Evolutionary conservation across 306 rosid genomes (phyloP).

Genomic region (Lagenaria siceraria): DNA sequence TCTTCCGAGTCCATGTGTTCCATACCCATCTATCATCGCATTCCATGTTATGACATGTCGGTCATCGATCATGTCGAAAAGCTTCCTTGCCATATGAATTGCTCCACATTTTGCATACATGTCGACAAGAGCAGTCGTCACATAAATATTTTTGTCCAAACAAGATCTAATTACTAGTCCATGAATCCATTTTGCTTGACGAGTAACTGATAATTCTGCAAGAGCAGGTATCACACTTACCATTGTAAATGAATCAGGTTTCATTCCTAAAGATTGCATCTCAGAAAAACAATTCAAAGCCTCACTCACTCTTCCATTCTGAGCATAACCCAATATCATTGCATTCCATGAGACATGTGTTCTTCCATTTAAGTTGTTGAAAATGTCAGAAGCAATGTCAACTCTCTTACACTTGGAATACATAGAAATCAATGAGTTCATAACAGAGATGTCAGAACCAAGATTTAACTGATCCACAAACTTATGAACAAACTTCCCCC

Average conservation of each 20-base stretch:
- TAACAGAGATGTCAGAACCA: constrained; percentile 40
- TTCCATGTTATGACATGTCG: constrained; percentile 86
- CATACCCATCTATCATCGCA: constrained; percentile 85
- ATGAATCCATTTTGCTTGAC: constrained; percentile 91
- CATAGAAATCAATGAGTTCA: constrained; percentile 88
- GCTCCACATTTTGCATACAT: constrained; percentile 79
- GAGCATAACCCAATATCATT: constrained; percentile 81
- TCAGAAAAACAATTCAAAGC: constrained; percentile 50
- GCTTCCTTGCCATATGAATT: constrained; percentile 49
- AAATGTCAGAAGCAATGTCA: constrained; percentile 57
- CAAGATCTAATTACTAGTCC: constrained; percentile 58
- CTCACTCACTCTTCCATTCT: constrained; percentile 48
- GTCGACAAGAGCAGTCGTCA: constrained; percentile 73
- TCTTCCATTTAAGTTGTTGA: constrained; percentile 36
- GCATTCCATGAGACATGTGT: constrained; percentile 86
- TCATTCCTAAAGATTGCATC: constrained; percentile 47
- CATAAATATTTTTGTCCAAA: constrained; percentile 59
- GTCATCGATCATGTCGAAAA: constrained; percentile 65
- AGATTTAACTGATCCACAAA: constrained; percentile 38
- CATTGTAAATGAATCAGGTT: constrained; percentile 75
- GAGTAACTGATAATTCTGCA: constrained; percentile 68
- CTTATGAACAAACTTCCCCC: constrained; percentile 45
- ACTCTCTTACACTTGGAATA: constrained; percentile 74
- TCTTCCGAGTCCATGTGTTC: constrained; percentile 74
- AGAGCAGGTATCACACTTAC: constrained; percentile 75